Evolutionary conservation across 768 basidiomycete genomes (phyloP).

Genomic region (Crassisporium funariophilum): DNA sequence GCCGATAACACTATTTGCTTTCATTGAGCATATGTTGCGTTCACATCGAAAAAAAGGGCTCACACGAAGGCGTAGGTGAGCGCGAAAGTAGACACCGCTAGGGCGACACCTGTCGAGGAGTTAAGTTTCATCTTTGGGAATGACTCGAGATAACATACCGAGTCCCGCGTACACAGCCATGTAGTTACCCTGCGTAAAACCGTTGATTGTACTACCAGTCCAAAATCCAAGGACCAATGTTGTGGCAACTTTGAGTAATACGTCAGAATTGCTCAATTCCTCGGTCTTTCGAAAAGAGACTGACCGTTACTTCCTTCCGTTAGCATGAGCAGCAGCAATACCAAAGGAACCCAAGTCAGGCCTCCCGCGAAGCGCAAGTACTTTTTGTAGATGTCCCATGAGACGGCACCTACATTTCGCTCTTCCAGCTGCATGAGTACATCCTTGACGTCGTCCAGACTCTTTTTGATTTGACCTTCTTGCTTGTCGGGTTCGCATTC

Average conservation of each 20-base stretch:
- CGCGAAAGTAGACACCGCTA: constrained; percentile 53
- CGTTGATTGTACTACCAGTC: constrained; percentile 55
- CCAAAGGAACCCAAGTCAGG: constrained; percentile 47
- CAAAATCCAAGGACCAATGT: constrained; percentile 76
- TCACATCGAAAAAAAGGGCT: constrained; percentile 13
- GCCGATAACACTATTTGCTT: constrained; percentile 34
- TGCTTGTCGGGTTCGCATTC: neutral
- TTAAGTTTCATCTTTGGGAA: neutral
- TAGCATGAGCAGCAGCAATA: constrained; percentile 45
- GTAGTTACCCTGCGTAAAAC: constrained; percentile 64
- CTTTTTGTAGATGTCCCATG: constrained; percentile 47
- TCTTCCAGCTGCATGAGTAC: constrained; percentile 59
- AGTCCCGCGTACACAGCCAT: constrained; percentile 60
- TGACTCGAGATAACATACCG: constrained; percentile 27
- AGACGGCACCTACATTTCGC: constrained; percentile 53
- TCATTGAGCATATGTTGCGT: neutral
- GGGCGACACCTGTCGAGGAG: constrained; percentile 39
- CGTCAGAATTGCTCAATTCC: neutral
- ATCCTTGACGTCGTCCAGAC: constrained; percentile 11
- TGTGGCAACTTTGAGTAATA: constrained; percentile 48
- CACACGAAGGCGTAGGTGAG: constrained; percentile 54
- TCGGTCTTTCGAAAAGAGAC: constrained; percentile 1
- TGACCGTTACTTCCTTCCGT: constrained; percentile 54
- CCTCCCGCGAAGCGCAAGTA: constrained; percentile 53
- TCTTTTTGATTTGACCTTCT: neutral